Evolutionary conservation across 768 basidiomycete genomes (phyloP).

Genomic region (Lactarius sanguifluus): DNA sequence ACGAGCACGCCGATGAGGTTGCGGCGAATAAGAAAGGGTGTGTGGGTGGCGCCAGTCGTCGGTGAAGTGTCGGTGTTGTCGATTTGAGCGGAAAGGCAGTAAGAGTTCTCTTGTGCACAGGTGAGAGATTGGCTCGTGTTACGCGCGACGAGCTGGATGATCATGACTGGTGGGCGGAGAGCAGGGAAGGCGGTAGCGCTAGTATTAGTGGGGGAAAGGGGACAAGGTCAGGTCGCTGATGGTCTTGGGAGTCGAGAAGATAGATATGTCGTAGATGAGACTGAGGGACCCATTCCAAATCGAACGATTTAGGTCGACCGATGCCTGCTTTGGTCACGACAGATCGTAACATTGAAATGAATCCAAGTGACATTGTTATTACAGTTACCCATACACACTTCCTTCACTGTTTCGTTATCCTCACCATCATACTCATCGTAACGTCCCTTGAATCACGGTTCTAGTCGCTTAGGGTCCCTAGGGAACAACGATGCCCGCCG

Average conservation of each 20-base stretch:
- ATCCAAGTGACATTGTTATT: background rate
- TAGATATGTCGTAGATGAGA: background rate
- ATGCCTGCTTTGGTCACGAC: background rate
- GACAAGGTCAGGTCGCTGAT: background rate
- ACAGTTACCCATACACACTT: background rate
- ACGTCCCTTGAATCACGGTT: constrained; percentile 54
- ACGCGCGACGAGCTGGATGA: constrained; percentile 15
- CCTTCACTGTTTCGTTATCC: background rate
- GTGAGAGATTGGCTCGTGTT: background rate
- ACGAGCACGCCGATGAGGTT: constrained; percentile 35
- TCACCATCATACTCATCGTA: background rate
- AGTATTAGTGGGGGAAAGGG: background rate
- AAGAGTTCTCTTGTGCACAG: constrained; percentile 8
- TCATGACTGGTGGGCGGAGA: constrained; percentile 8
- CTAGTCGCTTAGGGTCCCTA: constrained; percentile 91
- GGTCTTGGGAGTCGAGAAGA: background rate
- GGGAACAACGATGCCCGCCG: constrained; percentile 92
- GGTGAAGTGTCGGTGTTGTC: constrained; percentile 5
- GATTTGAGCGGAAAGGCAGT: background rate
- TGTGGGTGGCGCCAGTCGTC: constrained; percentile 3
- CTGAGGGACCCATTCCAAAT: constrained; percentile 15
- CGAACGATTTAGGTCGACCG: background rate
- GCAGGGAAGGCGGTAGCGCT: background rate
- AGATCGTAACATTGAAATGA: background rate
- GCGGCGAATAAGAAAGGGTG: constrained; percentile 24